A percentile compares a stretch with the other conserved stretches of the same genome.
These are phyloP conservation scores for Polytrichum commune DNA, from an alignment of 225 moss, liverwort and hornwort species.

Conservation along the genomic window DNA sequence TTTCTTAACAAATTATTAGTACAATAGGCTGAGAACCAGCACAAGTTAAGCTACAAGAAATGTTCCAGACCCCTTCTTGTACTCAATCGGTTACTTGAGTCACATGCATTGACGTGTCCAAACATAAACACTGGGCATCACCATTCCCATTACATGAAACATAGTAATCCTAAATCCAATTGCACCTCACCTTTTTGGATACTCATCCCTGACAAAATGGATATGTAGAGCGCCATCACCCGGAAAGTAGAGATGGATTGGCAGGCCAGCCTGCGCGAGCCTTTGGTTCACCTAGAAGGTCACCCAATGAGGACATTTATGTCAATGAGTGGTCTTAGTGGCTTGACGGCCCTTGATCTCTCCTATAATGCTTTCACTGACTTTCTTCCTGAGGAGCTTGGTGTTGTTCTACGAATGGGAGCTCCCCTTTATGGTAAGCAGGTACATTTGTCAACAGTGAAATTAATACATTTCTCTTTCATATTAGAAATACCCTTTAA, in stretches of 20 bases:
- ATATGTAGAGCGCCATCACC: slow-evolving; percentile 55
- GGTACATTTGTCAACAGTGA: background rate
- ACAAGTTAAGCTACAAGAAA: no score
- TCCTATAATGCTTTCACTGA: slow-evolving; percentile 82
- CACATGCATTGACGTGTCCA: no score
- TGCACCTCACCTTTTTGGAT: background rate
- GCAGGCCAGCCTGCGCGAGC: slow-evolving; percentile 73
- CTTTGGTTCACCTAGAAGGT: slow-evolving; percentile 26
- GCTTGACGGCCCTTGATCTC: slow-evolving; percentile 66
- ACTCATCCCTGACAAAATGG: slow-evolving; percentile 2
- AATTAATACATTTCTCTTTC: no score
- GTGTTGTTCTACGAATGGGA: slow-evolving; percentile 51
- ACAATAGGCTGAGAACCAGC: no score
- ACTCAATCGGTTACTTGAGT: no score
- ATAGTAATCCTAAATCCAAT: background rate
- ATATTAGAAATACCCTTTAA: no score
- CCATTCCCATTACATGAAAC: no score
- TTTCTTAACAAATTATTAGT: no score
- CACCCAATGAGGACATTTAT: slow-evolving; percentile 2
- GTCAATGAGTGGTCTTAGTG: slow-evolving; percentile 1
- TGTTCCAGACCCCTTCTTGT: no score
- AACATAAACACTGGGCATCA: no score
- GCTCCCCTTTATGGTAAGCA: slow-evolving; percentile 66
- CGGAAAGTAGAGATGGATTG: slow-evolving; percentile 70
- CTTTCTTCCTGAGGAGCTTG: slow-evolving; percentile 52